Base-by-base conservation (phyloP, 225 moss, liverwort and hornwort species). In the Sphagnum tenellum region DNA sequence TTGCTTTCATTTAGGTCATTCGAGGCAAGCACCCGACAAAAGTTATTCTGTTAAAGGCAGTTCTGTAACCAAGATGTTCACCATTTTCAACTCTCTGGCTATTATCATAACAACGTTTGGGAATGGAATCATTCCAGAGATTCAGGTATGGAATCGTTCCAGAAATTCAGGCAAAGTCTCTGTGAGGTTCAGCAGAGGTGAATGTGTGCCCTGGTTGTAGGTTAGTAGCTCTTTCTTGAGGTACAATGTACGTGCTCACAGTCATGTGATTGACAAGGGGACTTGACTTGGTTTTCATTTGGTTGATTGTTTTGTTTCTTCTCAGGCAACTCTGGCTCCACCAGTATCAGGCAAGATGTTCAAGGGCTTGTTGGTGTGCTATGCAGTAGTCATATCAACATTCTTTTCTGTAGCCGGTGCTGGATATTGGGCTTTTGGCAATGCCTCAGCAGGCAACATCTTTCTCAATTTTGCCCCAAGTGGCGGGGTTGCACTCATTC, bases 381-480 rank as follows among this genome's bases (percentile, higher is more conserved):
- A 83, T 56, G 75, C 67, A 50, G 78, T 86, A 55, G 80, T 83
- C 9, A 59, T 73, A 48, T 70, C 77, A 49, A 83, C 86, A 7
- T 83, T 76, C 71, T 78, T 87, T 70, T 72, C 78, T 2, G 76
- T 84, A 6, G 78, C 83, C 11, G 54, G 83, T 58, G 60, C 80
- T 55, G 87, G 84, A 12, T 87, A 87, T 66, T 84, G 81, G 87
- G 81, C 81, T 9, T 87, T 84, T 46, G 84, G 87, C 49, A 87
- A 87, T 62, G 78, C 72, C 76, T 80, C 72, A 62, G 67, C 67
- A 51, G 81, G 74, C 56, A 83, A 78, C 67, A 64, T 81, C 52
- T 55, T 87, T 47, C 67, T 65, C 56, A 83, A 73, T 51, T 73
- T 87, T 46, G 78, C 78, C 7, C 78, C 87, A 8, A 74, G 61